Base-by-base conservation (phyloP, 2,329 filamentous ascomycete genomes). In the Venturia oleaginea region DNA sequence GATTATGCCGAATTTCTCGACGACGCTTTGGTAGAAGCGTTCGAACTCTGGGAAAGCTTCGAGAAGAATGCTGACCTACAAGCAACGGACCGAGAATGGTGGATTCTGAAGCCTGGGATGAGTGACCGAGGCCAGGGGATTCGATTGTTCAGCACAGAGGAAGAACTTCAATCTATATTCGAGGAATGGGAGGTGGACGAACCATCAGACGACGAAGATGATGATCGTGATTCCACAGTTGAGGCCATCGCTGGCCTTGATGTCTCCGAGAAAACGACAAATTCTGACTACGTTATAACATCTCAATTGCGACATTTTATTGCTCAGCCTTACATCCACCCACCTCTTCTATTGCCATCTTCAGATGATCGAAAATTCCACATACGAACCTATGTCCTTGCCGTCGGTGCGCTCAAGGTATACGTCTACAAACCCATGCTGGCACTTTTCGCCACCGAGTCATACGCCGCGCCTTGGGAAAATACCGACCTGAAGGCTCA, bases 31-130 rank as follows among this genome's bases (percentile, higher is more conserved):
- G 81, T 96, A 1, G 94, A 99, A 74, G 89, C 90, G 0, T 97
- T 89, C 74, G 94, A 97, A 71, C 77, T 99, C 62, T 83, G 87
- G 24, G 90, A 91, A 65, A 92, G 89, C 69, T 82, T 95, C 75
- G 83, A 84, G 38, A 81, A 80, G 57, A 96, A 96, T 69, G 84
- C 83, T 61, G 76, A 75, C 17, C 73, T 76, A 32, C 71, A 70
- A 3, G 64, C 63, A 2, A 65, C 66, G 15, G 69, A 76, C 37
- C 82, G 83, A 66, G 86, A 95, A 73, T 99, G 93, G 93, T 99
- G 94, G 94, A 97, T 99, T 68, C 76, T 99, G 66, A 99, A 99
- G 77, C 93, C 94, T 0, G 89, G 93, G 10, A 97, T 99, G 94
- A 96, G 91, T 74, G 94, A 99, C 73, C 84, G 93, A 30, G 94